Evolutionary conservation across 2,329 filamentous ascomycete species (phyloP), one percentile per base, ranked within the genome.

Genomic region (Neurospora sp.): DNA sequence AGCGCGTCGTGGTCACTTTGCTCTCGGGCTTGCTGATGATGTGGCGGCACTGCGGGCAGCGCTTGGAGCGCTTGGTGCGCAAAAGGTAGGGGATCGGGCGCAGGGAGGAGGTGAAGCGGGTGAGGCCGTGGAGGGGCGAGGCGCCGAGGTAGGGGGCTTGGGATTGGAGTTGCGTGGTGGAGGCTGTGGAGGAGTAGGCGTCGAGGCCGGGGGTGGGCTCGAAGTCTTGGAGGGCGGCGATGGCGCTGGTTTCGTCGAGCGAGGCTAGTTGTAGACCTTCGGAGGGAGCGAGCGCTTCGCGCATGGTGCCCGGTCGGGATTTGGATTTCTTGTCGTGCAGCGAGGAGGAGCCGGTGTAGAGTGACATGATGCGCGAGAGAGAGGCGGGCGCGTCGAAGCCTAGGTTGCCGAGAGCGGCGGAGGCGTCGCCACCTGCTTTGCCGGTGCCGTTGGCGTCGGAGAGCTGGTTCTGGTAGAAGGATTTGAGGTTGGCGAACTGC

Each of bases 21-120:
- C 90, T 88, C 80, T 99, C 96, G 15, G 95, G 96, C 79, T 97
- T 96, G 72, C 93, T 92, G 75, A 99, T 91, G 77, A 98, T 97
- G 81, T 98, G 95, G 12, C 96, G 91, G 81, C 96, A 99, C 11
- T 90, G 87, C 67, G 92, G 91, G 80, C 96, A 99, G 66, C 96
- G 92, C 82, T 97, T 98, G 23, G 93, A 93, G 43, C 95, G 91
- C 78, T 97, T 97, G 0, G 95, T 97, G 70, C 93, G 90, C 15
- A 99, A 87, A 2, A 96, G 86, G 17, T 92, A 91, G 0, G 94
- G 90, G 15, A 94, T 86, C 0, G 96, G 96, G 37, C 92, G 90
- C 5, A 98, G 87, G 23, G 95, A 88, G 68, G 90, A 86, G 1
- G 87, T 81, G 77, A 96, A 94, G 6, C 86, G 87, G 68, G 82